These are phyloP conservation scores for bread wheat (Triticum aestivum) DNA, from an alignment of 176 grass and related monocot genomes.

Conservation along the genomic window DNA sequence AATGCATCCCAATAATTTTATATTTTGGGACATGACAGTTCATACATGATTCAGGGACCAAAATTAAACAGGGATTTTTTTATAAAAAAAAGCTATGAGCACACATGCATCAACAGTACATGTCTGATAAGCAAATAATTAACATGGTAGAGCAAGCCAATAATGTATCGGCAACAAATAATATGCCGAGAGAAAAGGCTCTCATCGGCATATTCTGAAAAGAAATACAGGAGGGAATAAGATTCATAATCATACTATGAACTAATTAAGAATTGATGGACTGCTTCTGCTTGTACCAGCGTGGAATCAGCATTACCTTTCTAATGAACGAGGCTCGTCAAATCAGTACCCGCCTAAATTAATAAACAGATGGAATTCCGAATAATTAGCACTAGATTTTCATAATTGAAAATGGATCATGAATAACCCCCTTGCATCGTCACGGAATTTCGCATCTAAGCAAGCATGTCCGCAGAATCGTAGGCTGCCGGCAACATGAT, in stretches of 20 bases:
- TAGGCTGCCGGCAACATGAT: neutral
- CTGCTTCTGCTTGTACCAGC: neutral
- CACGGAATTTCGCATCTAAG: neutral
- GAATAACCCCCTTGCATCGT: neutral
- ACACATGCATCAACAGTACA: neutral
- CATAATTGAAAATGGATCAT: neutral
- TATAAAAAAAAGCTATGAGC: neutral
- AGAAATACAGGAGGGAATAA: constrained; percentile 13
- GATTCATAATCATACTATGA: constrained; percentile 42
- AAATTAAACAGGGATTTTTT: neutral
- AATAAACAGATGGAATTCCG: neutral
- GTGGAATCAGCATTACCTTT: constrained; percentile 10
- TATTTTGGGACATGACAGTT: neutral
- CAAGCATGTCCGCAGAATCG: neutral
- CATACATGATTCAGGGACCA: neutral
- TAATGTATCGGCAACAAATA: neutral
- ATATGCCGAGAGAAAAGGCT: neutral
- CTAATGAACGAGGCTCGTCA: neutral
- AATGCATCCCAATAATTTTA: neutral
- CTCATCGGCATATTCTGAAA: constrained; percentile 38
- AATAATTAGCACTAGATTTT: neutral
- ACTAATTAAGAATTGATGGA: neutral
- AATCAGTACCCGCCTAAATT: neutral
- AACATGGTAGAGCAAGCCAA: neutral
- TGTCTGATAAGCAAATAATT: neutral